phyloP scores from a whole-genome alignment of 805 yeast species.

The Pichia eremophila region DNA sequence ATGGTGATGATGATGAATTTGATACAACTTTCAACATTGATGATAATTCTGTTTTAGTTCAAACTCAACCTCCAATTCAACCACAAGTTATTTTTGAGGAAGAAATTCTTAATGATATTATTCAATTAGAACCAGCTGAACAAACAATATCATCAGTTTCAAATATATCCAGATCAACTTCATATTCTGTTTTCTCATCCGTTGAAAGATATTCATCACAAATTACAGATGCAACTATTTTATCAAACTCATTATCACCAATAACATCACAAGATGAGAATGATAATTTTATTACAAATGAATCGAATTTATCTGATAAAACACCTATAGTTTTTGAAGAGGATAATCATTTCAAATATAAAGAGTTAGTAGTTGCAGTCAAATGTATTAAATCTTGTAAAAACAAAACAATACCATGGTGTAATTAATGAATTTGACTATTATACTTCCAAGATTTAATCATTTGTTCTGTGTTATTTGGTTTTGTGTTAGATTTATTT shows the following conservation, averaged over 20 bases:
- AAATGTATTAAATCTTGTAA: constrained; percentile 22
- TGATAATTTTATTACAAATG: background rate
- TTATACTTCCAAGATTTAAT: background rate
- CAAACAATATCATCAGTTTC: constrained; percentile 6
- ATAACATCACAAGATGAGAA: constrained; percentile 2
- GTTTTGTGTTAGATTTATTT: background rate
- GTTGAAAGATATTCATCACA: constrained; percentile 5
- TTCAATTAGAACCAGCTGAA: constrained; percentile 7
- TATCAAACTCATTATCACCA: constrained; percentile 4
- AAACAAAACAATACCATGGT: constrained; percentile 7
- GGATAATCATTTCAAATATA: constrained; percentile 10
- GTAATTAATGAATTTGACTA: background rate
- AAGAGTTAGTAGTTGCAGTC: constrained; percentile 21
- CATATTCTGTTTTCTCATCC: constrained; percentile 7
- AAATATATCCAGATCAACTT: constrained; percentile 1
- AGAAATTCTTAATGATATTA: constrained; percentile 5
- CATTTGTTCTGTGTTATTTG: background rate
- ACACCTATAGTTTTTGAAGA: background rate
- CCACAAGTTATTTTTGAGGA: constrained; percentile 8
- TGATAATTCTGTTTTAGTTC: background rate
- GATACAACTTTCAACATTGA: constrained; percentile 6
- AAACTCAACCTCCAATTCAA: constrained; percentile 4
- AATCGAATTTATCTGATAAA: background rate
- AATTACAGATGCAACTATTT: constrained; percentile 1
- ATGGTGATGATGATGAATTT: constrained; percentile 8